Conservation (phyloP, 331 rosid species). For the Rhamnella rubrinervis region DNA sequence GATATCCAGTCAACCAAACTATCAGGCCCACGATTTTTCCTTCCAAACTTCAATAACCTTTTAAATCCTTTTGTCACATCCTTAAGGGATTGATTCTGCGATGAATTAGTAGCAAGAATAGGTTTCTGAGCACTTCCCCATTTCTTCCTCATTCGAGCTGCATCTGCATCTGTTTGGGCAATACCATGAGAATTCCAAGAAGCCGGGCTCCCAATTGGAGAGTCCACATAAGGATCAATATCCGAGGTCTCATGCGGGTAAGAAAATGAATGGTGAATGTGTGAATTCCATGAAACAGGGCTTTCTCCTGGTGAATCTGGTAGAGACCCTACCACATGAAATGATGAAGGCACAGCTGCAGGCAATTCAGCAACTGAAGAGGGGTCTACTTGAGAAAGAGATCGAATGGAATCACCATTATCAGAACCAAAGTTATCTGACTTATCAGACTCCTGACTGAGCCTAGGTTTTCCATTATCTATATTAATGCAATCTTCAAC, state of each 20-base stretch:
- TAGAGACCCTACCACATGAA: constrained; percentile 56
- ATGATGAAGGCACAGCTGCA: constrained; percentile 47
- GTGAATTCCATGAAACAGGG: constrained; percentile 90
- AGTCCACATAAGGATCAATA: constrained; percentile 80
- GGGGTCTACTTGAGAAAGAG: constrained; percentile 71
- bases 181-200: constrained; percentile 90
- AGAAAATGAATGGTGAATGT: constrained; percentile 64
- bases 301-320: constrained; percentile 92
- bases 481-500: constrained; percentile 44
- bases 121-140: constrained; percentile 99
- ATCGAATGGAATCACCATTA: constrained; percentile 63
- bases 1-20: constrained; percentile 87
- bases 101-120: constrained; percentile 63
- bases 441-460: constrained; percentile 64
- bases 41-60: constrained; percentile 85
- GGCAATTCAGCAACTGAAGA: constrained; percentile 66
- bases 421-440: constrained; percentile 77
- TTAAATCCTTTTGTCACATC: constrained; percentile 94
- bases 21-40: constrained; percentile 91
- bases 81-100: constrained; percentile 83
- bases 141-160: constrained; percentile 94
- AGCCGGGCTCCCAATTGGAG: constrained; percentile 95
- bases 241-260: constrained; percentile 84
- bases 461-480: constrained; percentile 61
- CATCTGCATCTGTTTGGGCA: constrained; percentile 74